phyloP scores from a whole-genome alignment of 495 filamentous ascomycete genomes.

The Gamarada debralockiae region DNA sequence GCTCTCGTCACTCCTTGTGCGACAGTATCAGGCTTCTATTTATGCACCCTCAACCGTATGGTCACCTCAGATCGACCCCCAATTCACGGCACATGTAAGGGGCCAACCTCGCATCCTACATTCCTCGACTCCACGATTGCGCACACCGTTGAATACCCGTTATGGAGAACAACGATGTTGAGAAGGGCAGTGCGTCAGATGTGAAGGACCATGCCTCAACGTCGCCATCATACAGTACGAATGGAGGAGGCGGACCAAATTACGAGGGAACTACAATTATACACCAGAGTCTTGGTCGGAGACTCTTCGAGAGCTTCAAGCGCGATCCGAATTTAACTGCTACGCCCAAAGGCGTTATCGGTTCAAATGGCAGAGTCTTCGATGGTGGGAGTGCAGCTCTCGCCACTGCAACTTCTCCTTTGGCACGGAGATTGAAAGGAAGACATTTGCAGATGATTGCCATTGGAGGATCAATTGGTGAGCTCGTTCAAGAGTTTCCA shows the following conservation, averaged over 20 bases:
- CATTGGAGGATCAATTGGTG: constrained; percentile 92
- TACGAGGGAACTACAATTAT: constrained; percentile 11
- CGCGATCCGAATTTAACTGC: constrained; percentile 66
- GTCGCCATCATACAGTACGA: not conserved
- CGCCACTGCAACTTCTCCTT: constrained; percentile 70
- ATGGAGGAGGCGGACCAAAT: not conserved
- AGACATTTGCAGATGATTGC: constrained; percentile 96
- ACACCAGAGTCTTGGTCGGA: constrained; percentile 32
- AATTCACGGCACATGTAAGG: too few relatives aligned
- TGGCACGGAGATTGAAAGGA: constrained; percentile 74
- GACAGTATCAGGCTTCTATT: not conserved
- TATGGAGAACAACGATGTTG: constrained; percentile 5
- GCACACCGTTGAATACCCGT: not conserved
- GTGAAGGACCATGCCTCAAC: not conserved
- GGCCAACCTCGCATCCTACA: not conserved
- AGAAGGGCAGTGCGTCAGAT: not conserved
- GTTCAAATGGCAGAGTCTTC: constrained; percentile 60
- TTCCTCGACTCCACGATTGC: not conserved
- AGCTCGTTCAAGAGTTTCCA: too few relatives aligned
- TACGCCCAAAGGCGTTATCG: constrained; percentile 46
- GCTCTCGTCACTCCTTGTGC: not conserved
- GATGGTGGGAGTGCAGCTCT: constrained; percentile 72
- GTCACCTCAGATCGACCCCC: not conserved
- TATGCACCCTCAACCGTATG: not conserved
- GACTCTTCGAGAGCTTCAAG: constrained; percentile 75